These are phyloP conservation scores for Hsuehochloa calcarea DNA, from an alignment of 176 grass and related monocot genomes.

Conservation along the genomic window DNA sequence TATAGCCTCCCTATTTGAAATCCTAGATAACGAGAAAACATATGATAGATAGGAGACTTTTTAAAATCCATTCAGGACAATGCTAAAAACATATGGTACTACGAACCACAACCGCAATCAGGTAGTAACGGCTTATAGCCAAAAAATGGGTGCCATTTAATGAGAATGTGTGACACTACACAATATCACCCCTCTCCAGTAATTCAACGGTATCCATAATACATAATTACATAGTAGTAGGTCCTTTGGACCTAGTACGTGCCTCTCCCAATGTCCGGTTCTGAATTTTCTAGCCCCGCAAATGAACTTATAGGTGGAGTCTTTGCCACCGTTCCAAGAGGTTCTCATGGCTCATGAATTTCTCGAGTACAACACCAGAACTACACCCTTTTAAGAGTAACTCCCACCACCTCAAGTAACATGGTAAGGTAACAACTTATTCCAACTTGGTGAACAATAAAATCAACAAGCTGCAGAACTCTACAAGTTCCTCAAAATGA, in stretches of 20 bases:
- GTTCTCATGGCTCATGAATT: not conserved
- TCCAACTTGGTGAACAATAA: not conserved
- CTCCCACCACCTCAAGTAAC: not conserved
- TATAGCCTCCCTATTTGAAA: conserved; percentile 6
- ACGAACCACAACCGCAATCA: not conserved
- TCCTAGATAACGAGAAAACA: conserved; percentile 7
- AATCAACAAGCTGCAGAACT: not conserved
- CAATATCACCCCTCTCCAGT: not conserved
- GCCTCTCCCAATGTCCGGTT: not conserved
- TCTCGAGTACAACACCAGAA: not conserved
- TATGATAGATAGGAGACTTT: not conserved
- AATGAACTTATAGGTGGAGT: not conserved
- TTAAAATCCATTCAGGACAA: not conserved
- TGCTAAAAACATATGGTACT: not conserved
- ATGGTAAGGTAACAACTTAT: not conserved
- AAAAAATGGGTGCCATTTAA: not conserved
- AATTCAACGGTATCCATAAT: not conserved
- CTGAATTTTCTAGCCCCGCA: not conserved
- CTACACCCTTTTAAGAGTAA: not conserved
- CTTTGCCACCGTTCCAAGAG: not conserved
- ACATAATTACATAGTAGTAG: not conserved
- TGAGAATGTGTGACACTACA: not conserved
- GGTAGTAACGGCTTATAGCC: not conserved
- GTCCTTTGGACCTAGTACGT: not conserved
- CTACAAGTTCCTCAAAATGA: conserved; percentile 12